phyloP scores from a whole-genome alignment of 768 basidiomycete genomes.

The Hericium coralloides region DNA sequence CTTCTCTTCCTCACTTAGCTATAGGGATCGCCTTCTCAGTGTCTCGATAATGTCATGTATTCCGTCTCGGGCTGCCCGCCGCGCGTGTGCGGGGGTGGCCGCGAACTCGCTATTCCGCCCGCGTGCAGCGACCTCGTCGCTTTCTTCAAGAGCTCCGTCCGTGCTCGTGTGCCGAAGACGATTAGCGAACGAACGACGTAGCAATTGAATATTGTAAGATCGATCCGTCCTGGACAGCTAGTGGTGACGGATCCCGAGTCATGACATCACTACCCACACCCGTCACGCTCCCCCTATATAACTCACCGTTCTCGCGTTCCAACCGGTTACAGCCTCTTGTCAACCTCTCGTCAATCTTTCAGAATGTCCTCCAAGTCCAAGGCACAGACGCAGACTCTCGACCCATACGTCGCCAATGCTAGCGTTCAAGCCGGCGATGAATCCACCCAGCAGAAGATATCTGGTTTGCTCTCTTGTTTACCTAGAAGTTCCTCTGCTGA shows the following conservation, averaged over 20 bases:
- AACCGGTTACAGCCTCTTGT: background rate
- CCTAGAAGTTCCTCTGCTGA: background rate
- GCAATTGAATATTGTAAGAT: no score
- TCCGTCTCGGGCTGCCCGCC: no score
- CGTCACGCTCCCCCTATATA: background rate
- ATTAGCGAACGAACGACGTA: no score
- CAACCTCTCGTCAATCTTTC: background rate
- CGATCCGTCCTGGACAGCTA: no score
- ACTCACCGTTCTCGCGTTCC: background rate
- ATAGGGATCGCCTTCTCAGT: no score
- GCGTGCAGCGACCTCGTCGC: no score
- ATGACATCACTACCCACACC: background rate
- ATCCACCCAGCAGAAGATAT: slow-evolving; percentile 57
- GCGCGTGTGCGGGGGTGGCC: no score
- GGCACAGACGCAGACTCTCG: slow-evolving; percentile 32
- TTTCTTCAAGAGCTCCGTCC: no score
- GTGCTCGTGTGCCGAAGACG: no score
- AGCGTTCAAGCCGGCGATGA: slow-evolving; percentile 39
- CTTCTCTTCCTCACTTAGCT: background rate
- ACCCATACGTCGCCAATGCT: slow-evolving; percentile 64
- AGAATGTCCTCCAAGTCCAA: slow-evolving; percentile 10
- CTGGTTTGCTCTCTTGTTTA: slow-evolving; percentile 30
- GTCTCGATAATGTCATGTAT: no score
- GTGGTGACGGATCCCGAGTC: background rate
- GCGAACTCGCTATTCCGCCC: no score